Conservation (phyloP, 225 moss, liverwort and hornwort species). For the Neckera pumila region DNA sequence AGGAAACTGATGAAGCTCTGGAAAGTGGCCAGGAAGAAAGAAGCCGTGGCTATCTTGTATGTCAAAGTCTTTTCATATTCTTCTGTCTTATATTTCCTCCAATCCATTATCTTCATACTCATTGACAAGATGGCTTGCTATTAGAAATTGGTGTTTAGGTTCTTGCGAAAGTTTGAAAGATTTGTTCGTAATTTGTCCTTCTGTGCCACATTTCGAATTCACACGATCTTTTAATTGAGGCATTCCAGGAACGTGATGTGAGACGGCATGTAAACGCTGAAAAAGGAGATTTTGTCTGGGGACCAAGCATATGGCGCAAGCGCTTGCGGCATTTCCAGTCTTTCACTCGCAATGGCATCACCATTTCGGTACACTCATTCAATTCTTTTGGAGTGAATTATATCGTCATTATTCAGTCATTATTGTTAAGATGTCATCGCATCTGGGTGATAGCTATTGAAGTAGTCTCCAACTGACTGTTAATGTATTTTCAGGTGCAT, state of each 20-base stretch:
- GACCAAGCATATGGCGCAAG: constrained; percentile 66
- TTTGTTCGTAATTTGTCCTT: background rate
- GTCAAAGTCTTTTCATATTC: background rate
- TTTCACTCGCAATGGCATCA: constrained; percentile 76
- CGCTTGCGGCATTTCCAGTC: constrained; percentile 64
- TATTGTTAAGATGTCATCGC: background rate
- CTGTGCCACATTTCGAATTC: background rate
- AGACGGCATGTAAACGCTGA: constrained; percentile 23
- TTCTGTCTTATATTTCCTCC: background rate
- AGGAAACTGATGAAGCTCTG: constrained; percentile 45
- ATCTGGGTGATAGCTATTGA: background rate
- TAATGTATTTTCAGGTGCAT: constrained; percentile 39
- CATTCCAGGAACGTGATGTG: constrained; percentile 33
- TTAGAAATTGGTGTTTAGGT: background rate
- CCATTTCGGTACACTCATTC: constrained; percentile 44
- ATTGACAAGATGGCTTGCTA: background rate
- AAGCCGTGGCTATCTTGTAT: constrained; percentile 43
- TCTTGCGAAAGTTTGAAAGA: background rate
- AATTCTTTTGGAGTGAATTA: background rate
- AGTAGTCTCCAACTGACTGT: background rate
- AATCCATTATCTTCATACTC: background rate
- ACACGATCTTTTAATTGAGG: background rate
- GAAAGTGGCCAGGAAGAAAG: constrained; percentile 47
- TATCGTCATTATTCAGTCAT: background rate
- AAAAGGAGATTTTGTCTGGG: constrained; percentile 58